Percentiles rank a stretch among this genome's conserved stretches.
These are phyloP conservation scores for Aureobasidium vineae DNA, from an alignment of 2,329 filamentous ascomycete species.

Conservation along the genomic window DNA sequence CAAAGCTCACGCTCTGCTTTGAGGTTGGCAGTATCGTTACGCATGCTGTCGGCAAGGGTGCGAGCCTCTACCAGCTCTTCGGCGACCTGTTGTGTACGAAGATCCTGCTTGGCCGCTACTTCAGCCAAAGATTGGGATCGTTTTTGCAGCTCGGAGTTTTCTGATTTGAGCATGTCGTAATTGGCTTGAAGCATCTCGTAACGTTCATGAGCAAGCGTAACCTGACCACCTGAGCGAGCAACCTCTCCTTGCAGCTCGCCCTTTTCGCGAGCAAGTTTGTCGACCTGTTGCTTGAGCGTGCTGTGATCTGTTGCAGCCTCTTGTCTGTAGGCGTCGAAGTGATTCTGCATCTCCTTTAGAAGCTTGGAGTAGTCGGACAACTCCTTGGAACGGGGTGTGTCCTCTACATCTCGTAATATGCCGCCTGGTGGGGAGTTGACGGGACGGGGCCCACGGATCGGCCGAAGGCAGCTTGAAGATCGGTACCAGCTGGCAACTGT, in stretches of 20 bases:
- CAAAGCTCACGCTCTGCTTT: conserved; percentile 94
- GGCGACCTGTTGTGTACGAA: conserved; percentile 84
- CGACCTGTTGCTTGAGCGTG: conserved; percentile 79
- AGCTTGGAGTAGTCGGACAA: conserved; percentile 72
- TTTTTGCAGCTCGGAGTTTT: conserved; percentile 85
- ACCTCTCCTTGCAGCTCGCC: conserved; percentile 78
- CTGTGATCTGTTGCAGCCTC: conserved; percentile 79
- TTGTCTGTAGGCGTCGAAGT: conserved; percentile 86
- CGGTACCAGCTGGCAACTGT: conserved; percentile 57
- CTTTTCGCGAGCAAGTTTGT: conserved; percentile 78
- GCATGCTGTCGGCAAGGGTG: conserved; percentile 77
- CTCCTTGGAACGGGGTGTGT: conserved; percentile 54
- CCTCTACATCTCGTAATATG: conserved; percentile 37
- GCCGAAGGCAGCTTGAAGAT: conserved; percentile 68
- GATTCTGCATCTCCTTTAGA: conserved; percentile 80
- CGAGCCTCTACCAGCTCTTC: conserved; percentile 89
- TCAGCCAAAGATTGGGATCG: conserved; percentile 74
- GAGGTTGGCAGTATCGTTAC: conserved; percentile 86
- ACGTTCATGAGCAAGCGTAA: conserved; percentile 76
- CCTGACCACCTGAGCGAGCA: conserved; percentile 74
- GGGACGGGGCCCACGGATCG: conserved; percentile 61
- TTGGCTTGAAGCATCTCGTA: conserved; percentile 89
- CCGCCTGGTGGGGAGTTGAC: conserved; percentile 47
- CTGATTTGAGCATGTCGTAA: conserved; percentile 75
- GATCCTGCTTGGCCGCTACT: conserved; percentile 82